Conservation (phyloP, 2,329 filamentous ascomycete species). For the Neurospora crassa region DNA sequence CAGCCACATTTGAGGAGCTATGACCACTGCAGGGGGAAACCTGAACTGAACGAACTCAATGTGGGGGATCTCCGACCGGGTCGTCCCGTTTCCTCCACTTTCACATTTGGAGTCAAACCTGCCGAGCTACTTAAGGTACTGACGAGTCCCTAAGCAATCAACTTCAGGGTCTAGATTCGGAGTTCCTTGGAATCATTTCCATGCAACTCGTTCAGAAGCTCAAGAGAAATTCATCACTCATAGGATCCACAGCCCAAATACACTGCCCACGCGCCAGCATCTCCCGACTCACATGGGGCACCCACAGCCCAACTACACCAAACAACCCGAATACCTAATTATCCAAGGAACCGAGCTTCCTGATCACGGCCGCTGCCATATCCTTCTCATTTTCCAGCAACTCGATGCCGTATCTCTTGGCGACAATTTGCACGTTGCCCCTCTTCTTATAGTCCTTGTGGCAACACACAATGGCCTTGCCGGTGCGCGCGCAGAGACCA, state of each 20-base stretch:
- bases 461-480: constrained; percentile 44
- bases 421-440: constrained; percentile 53
- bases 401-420: constrained; percentile 35
- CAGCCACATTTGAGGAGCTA: not conserved
- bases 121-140: not conserved
- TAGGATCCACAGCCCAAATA: not conserved
- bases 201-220: not conserved
- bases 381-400: constrained; percentile 25
- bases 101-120: not conserved
- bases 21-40: not conserved
- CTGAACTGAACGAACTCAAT: not conserved
- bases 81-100: not conserved
- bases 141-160: too few species aligned
- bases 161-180: not conserved
- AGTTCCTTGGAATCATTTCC: not conserved
- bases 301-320: not conserved
- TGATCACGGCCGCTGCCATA: constrained; percentile 1
- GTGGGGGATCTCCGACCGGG: not conserved
- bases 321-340: not conserved
- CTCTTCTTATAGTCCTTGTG: constrained; percentile 42
- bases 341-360: not conserved
- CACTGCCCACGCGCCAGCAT: not conserved
- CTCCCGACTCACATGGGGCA: not conserved
- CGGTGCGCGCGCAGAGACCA: constrained; percentile 37
- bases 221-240: not conserved